phyloP scores from a whole-genome alignment of 2,329 filamentous ascomycete genomes.

The Colletotrichum aenigma region DNA sequence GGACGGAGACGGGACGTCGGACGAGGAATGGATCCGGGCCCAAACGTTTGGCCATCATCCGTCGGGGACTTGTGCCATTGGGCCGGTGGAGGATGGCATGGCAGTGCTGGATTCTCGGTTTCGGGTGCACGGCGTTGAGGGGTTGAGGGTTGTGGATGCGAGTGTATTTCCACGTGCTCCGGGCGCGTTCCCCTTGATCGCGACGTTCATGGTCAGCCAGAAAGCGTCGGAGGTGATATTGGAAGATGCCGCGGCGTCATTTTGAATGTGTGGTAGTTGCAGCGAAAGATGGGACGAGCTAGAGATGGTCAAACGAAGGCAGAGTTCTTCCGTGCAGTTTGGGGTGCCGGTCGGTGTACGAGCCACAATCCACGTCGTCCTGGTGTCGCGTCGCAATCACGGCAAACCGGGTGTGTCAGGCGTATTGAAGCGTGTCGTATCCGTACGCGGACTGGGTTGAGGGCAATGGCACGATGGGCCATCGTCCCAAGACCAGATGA shows the following conservation, averaged over 20 bases:
- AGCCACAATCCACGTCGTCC: conserved; percentile 13
- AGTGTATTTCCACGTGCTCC: conserved; percentile 54
- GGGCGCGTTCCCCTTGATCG: conserved; percentile 46
- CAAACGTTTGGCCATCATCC: conserved; percentile 61
- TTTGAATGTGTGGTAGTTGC: neutral
- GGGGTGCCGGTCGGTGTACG: neutral
- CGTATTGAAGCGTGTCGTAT: neutral
- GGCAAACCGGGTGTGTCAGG: neutral
- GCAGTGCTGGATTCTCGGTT: conserved; percentile 64
- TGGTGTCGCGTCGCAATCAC: conserved; percentile 5
- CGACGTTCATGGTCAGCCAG: conserved; percentile 57
- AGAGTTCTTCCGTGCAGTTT: neutral
- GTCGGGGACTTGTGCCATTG: conserved; percentile 60
- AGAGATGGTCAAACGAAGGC: neutral
- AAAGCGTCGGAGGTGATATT: conserved; percentile 57
- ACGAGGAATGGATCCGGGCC: conserved; percentile 44
- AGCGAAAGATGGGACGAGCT: neutral
- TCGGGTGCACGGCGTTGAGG: conserved; percentile 57
- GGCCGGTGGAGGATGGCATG: conserved; percentile 53
- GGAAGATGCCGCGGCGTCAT: neutral
- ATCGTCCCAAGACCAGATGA: conserved; percentile 1
- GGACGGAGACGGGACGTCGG: conserved; percentile 36
- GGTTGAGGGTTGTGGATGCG: conserved; percentile 66
- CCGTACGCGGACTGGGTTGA: neutral
- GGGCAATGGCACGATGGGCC: neutral